Evolutionary conservation across 2,329 filamentous ascomycete genomes (phyloP).

Genomic region (Colletotrichum limetticola): DNA sequence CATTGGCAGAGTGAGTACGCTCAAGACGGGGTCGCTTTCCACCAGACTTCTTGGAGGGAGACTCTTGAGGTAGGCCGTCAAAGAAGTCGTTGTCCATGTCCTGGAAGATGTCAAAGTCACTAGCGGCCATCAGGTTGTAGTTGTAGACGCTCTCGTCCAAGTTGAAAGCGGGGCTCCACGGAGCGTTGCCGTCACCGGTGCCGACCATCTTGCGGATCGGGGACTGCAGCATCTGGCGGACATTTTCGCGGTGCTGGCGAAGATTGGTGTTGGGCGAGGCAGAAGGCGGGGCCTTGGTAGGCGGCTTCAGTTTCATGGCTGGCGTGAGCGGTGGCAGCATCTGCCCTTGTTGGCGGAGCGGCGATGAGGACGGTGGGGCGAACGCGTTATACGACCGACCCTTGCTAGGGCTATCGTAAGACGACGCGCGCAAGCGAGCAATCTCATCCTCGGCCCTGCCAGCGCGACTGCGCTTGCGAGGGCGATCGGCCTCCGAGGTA

Average conservation of each 20-base stretch:
- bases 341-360: slow-evolving; percentile 70
- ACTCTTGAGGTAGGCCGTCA: slow-evolving; percentile 57
- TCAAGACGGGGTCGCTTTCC: slow-evolving; percentile 65
- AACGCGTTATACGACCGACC: slow-evolving; percentile 63
- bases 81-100: slow-evolving; percentile 51
- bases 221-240: slow-evolving; percentile 84
- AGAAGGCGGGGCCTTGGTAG: slow-evolving; percentile 72
- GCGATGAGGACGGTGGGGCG: slow-evolving; percentile 73
- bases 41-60: slow-evolving; percentile 72
- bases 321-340: slow-evolving; percentile 85
- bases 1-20: slow-evolving; percentile 70
- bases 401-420: slow-evolving; percentile 90
- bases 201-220: slow-evolving; percentile 65
- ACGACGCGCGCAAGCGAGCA: slow-evolving; percentile 89
- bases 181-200: slow-evolving; percentile 57
- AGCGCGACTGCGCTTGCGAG: slow-evolving; percentile 70
- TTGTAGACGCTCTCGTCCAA: slow-evolving; percentile 67
- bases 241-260: slow-evolving; percentile 85
- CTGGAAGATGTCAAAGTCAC: slow-evolving; percentile 73
- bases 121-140: slow-evolving; percentile 57
- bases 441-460: slow-evolving; percentile 92
- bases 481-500: slow-evolving; percentile 84
- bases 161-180: slow-evolving; percentile 76
- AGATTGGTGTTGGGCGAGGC: slow-evolving; percentile 94
- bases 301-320: slow-evolving; percentile 80